phyloP scores from a whole-genome alignment of 106 monocot genomes.

The Allium cepa region DNA sequence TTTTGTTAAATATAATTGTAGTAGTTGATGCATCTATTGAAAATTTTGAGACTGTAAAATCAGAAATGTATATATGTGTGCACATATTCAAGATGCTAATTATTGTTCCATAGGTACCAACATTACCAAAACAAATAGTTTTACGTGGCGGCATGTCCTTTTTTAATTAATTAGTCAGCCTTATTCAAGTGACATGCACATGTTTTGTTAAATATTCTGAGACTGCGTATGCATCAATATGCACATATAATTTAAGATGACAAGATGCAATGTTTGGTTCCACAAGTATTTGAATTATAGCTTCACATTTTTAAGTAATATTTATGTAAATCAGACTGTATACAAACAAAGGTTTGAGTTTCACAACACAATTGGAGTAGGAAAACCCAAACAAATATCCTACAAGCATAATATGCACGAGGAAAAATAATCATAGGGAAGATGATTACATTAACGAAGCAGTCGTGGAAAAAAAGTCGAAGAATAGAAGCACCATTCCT shows the following conservation, averaged over 20 bases:
- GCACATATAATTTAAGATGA: not conserved
- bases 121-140: too few relatives aligned
- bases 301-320: not conserved
- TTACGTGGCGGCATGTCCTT: too few relatives aligned
- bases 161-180: too few relatives aligned
- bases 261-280: not conserved
- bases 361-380: not conserved
- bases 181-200: too few relatives aligned
- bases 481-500: conserved; percentile 38
- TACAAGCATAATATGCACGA: not conserved
- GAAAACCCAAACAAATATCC: not conserved
- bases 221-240: too few relatives aligned
- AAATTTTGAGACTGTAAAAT: too few relatives aligned
- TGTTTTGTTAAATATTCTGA: too few relatives aligned
- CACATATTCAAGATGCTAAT: too few relatives aligned
- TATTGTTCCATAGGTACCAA: too few relatives aligned
- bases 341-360: not conserved
- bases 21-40: too few relatives aligned
- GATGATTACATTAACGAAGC: conserved; percentile 35
- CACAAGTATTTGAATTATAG: not conserved
- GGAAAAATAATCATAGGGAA: not conserved
- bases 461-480: conserved; percentile 21
- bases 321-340: too few relatives aligned
- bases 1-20: not conserved
- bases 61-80: too few relatives aligned